A percentile compares a stretch with the other conserved stretches of the same genome.
These are phyloP conservation scores for Albatrellus ellisii DNA, from an alignment of 768 basidiomycete species.

Conservation along the genomic window DNA sequence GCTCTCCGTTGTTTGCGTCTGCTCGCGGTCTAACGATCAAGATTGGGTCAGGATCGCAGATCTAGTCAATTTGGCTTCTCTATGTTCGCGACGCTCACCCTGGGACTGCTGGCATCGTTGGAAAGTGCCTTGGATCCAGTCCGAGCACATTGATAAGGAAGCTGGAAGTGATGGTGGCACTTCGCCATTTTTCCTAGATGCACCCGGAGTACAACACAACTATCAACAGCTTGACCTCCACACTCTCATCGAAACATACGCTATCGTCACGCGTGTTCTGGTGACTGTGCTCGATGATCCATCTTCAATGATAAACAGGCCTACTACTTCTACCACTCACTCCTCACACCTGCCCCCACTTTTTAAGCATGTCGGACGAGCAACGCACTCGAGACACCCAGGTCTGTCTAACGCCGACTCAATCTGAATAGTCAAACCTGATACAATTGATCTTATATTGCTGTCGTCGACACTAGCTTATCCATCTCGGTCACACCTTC, in stretches of 20 bases:
- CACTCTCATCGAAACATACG: conserved; percentile 8
- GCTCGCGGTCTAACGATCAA: background rate
- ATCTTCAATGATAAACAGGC: background rate
- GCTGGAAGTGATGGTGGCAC: background rate
- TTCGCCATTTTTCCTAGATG: conserved; percentile 7
- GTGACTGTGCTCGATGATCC: background rate
- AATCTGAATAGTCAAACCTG: background rate
- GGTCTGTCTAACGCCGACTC: background rate
- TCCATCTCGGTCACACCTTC: conserved; percentile 5
- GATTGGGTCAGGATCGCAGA: conserved; percentile 9
- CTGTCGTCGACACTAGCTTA: conserved; percentile 7
- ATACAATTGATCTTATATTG: background rate
- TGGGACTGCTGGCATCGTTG: conserved; percentile 16
- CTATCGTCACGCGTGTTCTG: conserved; percentile 1
- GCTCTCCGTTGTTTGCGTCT: conserved; percentile 4
- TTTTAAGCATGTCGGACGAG: background rate
- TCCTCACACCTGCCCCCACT: background rate
- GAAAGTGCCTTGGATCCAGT: conserved; percentile 11
- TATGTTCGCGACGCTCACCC: conserved; percentile 5
- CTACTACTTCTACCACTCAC: background rate
- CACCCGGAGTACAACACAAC: conserved; percentile 12
- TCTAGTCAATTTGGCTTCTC: conserved; percentile 2
- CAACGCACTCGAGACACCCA: background rate
- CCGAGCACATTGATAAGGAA: background rate
- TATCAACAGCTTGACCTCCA: conserved; percentile 7